Conservation (phyloP, 495 filamentous ascomycete species). For the Hypoxylon perforatum region DNA sequence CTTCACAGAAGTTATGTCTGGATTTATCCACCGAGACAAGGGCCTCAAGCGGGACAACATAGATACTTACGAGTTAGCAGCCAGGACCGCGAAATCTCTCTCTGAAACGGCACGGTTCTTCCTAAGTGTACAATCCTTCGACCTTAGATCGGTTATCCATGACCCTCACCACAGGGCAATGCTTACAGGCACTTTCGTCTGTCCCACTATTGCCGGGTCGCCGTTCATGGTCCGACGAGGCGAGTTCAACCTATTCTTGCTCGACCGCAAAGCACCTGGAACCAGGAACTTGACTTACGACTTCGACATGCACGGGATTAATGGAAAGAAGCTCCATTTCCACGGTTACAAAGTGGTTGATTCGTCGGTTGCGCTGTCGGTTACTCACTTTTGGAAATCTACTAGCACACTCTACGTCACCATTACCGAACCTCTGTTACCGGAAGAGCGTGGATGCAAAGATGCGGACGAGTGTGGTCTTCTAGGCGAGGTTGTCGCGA, state of each 20-base stretch:
- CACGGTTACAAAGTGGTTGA: constrained; percentile 72
- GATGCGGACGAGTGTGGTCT: constrained; percentile 53
- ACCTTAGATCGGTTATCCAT: constrained; percentile 54
- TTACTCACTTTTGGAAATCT: constrained; percentile 67
- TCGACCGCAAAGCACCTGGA: constrained; percentile 64
- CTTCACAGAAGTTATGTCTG: constrained; percentile 74
- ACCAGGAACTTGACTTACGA: constrained; percentile 70
- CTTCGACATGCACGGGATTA: constrained; percentile 66
- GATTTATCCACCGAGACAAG: constrained; percentile 65
- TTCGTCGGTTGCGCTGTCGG: constrained; percentile 65
- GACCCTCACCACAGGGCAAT: constrained; percentile 63
- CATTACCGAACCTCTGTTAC: constrained; percentile 51
- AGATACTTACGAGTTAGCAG: constrained; percentile 66
- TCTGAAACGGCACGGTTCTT: constrained; percentile 69
- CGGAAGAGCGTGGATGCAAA: constrained; percentile 41
- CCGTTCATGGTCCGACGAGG: constrained; percentile 71
- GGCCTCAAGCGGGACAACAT: constrained; percentile 57
- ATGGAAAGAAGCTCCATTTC: constrained; percentile 64
- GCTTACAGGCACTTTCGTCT: constrained; percentile 72
- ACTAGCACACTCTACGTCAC: constrained; percentile 72
- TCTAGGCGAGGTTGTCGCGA: constrained; percentile 59
- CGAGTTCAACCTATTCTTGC: constrained; percentile 67
- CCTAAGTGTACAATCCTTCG: constrained; percentile 67
- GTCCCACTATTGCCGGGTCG: constrained; percentile 63
- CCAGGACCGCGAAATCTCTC: constrained; percentile 60